Evolutionary conservation across 1,139 yeast species (phyloP).

Genomic region (Yamadazyma mexicana): DNA sequence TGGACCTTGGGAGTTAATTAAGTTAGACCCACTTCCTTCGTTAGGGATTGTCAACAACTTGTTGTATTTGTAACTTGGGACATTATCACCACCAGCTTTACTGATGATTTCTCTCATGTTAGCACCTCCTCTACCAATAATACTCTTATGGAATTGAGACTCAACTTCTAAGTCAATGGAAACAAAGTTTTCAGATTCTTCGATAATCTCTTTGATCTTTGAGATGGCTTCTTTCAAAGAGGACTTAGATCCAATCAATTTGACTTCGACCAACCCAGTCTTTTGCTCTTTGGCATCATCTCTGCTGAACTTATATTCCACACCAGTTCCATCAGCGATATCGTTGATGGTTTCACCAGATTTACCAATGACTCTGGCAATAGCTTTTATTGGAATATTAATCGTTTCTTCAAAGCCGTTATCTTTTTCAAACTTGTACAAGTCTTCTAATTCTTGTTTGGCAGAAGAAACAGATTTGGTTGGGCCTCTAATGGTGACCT

Average conservation of each 20-base stretch:
- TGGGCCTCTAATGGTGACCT: constrained; percentile 84
- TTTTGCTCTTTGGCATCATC: constrained; percentile 44
- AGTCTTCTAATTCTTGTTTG: constrained; percentile 79
- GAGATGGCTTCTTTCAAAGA: constrained; percentile 76
- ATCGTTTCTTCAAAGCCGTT: constrained; percentile 70
- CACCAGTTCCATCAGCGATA: constrained; percentile 77
- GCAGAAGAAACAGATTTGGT: constrained; percentile 87
- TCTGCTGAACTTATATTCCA: constrained; percentile 65
- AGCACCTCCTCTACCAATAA: constrained; percentile 83
- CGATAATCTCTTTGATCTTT: constrained; percentile 62
- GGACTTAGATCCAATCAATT: constrained; percentile 75
- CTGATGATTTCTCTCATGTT: constrained; percentile 72
- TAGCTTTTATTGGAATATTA: constrained; percentile 67
- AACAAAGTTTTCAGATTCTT: constrained; percentile 65
- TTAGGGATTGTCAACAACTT: constrained; percentile 76
- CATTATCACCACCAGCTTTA: constrained; percentile 70
- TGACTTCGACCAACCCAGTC: constrained; percentile 54
- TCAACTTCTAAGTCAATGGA: constrained; percentile 67
- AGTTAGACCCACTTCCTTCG: constrained; percentile 61
- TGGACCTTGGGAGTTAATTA: constrained; percentile 73
- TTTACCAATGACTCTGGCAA: constrained; percentile 87
- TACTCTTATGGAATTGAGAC: constrained; percentile 73
- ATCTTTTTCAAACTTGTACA: constrained; percentile 83
- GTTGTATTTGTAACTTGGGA: constrained; percentile 46
- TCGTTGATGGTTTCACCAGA: constrained; percentile 83